Evolutionary conservation across 2,329 filamentous ascomycete species (phyloP).

Genomic region (Colletotrichum caudatum): DNA sequence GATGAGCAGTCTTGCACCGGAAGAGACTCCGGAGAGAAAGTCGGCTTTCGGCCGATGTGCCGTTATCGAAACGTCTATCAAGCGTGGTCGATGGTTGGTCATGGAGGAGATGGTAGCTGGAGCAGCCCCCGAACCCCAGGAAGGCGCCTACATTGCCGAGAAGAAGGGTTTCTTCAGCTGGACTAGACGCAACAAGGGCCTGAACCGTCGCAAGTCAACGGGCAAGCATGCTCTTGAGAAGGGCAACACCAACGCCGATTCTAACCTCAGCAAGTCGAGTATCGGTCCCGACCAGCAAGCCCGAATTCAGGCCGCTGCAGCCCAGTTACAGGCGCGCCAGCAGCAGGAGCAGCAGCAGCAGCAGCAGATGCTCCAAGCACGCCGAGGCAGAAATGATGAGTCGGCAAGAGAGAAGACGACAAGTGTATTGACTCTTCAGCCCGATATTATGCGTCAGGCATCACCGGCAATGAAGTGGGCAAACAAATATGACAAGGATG

Average conservation of each 20-base stretch:
- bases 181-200: constrained; percentile 74
- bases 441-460: constrained; percentile 85
- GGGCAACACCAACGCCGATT: constrained; percentile 56
- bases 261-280: constrained; percentile 78
- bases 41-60: constrained; percentile 94
- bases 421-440: constrained; percentile 90
- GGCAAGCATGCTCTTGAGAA: constrained; percentile 69
- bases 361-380: constrained; percentile 49
- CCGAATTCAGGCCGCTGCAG: constrained; percentile 90
- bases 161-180: constrained; percentile 96
- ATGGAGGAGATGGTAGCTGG: constrained; percentile 98
- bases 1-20: constrained; percentile 94
- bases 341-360: constrained; percentile 63
- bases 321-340: constrained; percentile 80
- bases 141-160: constrained; percentile 90
- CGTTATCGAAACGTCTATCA: constrained; percentile 87
- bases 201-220: constrained; percentile 77
- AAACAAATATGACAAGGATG: constrained; percentile 91
- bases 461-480: constrained; percentile 98
- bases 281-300: constrained; percentile 93
- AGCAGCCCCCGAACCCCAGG: constrained; percentile 84
- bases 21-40: constrained; percentile 88
- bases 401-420: constrained; percentile 79
- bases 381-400: constrained; percentile 68
- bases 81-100: constrained; percentile 87